Evolutionary conservation across 495 filamentous ascomycete species (phyloP), one percentile per base, ranked within the genome.

Genomic region (Hyaloscypha variabilis): DNA sequence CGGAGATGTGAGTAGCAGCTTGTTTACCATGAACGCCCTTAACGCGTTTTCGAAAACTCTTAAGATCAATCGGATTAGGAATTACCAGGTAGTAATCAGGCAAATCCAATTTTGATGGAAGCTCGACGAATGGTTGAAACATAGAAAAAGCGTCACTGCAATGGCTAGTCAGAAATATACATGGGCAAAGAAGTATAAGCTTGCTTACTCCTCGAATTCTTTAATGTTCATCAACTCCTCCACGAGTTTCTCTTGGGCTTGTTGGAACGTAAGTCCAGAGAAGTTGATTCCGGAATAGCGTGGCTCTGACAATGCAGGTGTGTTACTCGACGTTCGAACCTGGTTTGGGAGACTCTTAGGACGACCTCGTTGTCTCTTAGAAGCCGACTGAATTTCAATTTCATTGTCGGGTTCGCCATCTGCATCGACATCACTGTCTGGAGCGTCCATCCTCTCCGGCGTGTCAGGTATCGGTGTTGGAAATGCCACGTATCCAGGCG

Each of bases 41-140:
- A 39, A 92, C 85, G 62, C 81, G 81, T 77, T 92, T 92, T 68
- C 91, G 86, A 17, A 94, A 78, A 8, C 78, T 83, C 63, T 87
- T 87, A 13, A 96, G 75, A 2, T 88, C 92, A 6, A 93, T 79
- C 0, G 92, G 91, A 60, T 91, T 79, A 34, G 82, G 81, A 65
- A 95, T 94, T 28, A 93, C 72, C 62, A 86, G 80, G 69, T 92
- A 96, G 72, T 96, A 96, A 60, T 96, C 92, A 61, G 81, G 83
- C 30, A 90, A 77, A 24, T 64, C 62, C 8, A 72, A 75, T 19
- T 87, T 83, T 19, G 83, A 78, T 1, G 89, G 90, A 6, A 92
- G 79, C 68, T 88, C 86, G 65, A 89, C 77, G 65, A 92, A 92
- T 2, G 87, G 83, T 23, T 81, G 73, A 69, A 87, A 90, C 24